phyloP scores from a whole-genome alignment of 257 asterid genomes.

The Solanum tarapatanum region DNA sequence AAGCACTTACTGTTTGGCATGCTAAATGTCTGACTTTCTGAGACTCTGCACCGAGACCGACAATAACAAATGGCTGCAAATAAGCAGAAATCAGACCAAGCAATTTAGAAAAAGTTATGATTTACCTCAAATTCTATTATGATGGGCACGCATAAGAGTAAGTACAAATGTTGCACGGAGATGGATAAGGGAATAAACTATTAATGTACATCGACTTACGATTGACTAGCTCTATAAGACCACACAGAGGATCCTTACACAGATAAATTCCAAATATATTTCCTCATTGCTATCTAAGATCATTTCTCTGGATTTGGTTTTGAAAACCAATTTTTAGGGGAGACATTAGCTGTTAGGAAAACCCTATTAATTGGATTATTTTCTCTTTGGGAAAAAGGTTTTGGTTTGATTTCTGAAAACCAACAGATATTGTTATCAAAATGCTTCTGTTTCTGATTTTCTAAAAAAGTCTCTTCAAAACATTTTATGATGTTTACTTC shows the following conservation, averaged over 20 bases:
- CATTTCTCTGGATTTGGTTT: background rate
- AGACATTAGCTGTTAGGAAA: background rate
- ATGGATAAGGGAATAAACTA: background rate
- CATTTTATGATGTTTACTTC: background rate
- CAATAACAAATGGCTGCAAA: constrained; percentile 63
- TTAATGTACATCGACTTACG: background rate
- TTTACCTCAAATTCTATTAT: background rate
- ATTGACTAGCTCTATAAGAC: background rate
- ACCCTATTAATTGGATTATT: background rate
- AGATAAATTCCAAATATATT: background rate
- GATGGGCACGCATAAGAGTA: background rate
- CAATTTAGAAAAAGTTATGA: background rate
- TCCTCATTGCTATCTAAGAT: background rate
- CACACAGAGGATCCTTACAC: background rate
- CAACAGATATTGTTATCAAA: background rate
- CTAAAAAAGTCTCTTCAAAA: background rate
- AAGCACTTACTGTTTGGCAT: constrained; percentile 52
- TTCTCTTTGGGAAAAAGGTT: background rate
- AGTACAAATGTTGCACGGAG: background rate
- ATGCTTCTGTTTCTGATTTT: background rate
- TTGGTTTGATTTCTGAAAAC: background rate
- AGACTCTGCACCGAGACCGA: constrained; percentile 78
- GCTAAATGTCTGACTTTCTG: constrained; percentile 73
- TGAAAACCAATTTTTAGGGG: background rate
- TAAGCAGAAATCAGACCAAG: constrained; percentile 6